Evolutionary conservation across 148 eudicot species (phyloP).

Genomic region (Spergularia marina): DNA sequence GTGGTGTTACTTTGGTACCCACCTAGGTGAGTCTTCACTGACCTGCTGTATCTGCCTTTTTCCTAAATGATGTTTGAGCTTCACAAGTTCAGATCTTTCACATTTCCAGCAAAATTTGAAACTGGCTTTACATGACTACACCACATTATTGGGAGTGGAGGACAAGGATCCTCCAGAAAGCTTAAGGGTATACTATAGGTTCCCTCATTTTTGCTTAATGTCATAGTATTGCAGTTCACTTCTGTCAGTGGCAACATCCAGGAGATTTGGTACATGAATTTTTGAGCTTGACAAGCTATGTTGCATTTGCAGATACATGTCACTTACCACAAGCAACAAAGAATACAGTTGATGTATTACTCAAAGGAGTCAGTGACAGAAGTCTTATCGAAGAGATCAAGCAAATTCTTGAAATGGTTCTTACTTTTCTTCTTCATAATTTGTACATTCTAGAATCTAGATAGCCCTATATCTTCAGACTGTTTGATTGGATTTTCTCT

Average conservation of each 20-base stretch:
- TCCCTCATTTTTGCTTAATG: not conserved
- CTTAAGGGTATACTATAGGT: no score
- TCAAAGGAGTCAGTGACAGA: conserved; percentile 50
- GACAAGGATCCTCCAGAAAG: no score
- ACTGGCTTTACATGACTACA: no score
- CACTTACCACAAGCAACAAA: conserved; percentile 56
- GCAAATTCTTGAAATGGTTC: conserved; percentile 78
- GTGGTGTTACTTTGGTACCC: no score
- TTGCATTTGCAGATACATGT: conserved; percentile 42
- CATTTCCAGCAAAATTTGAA: no score
- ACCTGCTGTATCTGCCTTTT: no score
- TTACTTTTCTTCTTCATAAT: conserved; percentile 11
- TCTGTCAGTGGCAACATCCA: not conserved
- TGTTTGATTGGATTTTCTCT: conserved; percentile 10
- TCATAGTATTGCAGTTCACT: not conserved
- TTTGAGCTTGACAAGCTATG: conserved; percentile 13
- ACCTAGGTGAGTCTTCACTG: no score
- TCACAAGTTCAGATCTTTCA: no score
- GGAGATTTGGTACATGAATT: not conserved
- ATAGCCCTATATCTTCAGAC: not conserved
- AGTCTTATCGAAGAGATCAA: conserved; percentile 62
- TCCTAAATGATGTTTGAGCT: no score
- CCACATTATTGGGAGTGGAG: no score
- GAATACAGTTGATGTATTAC: conserved; percentile 40
- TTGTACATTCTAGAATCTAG: not conserved